Percentiles rank a stretch among this genome's conserved stretches.
These are phyloP conservation scores for Boletus pseudopeckii DNA, from an alignment of 768 basidiomycete genomes.

Conservation along the genomic window DNA sequence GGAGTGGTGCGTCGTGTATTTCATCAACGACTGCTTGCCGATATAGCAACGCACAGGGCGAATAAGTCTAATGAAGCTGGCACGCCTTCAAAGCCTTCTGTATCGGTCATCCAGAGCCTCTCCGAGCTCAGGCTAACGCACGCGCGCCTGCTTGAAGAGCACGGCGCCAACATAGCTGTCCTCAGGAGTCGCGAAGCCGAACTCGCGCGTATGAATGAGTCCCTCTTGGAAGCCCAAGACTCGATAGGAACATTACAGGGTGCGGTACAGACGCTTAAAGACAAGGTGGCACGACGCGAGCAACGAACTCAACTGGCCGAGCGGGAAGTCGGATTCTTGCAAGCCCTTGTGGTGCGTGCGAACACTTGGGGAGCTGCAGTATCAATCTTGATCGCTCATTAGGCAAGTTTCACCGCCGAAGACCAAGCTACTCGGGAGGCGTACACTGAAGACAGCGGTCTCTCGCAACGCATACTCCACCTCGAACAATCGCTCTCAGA, in stretches of 20 bases:
- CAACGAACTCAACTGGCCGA: constrained; percentile 44
- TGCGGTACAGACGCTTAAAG: constrained; percentile 39
- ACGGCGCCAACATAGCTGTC: constrained; percentile 54
- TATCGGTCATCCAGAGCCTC: constrained; percentile 56
- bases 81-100: constrained; percentile 44
- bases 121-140: constrained; percentile 59
- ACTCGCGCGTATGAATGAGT: constrained; percentile 38
- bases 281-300: constrained; percentile 36
- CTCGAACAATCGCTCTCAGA: constrained; percentile 54
- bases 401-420: constrained; percentile 67
- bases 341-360: constrained; percentile 61
- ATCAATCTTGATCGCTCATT: not conserved
- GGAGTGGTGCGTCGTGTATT: constrained; percentile 44
- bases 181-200: constrained; percentile 55
- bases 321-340: constrained; percentile 62
- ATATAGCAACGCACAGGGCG: constrained; percentile 32
- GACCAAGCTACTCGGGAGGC: constrained; percentile 38
- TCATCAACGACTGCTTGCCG: not conserved
- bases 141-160: constrained; percentile 62
- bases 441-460: constrained; percentile 28
- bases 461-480: constrained; percentile 45
- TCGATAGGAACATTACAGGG: constrained; percentile 33
- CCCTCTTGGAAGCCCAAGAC: constrained; percentile 36
- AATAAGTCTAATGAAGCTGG: constrained; percentile 33
- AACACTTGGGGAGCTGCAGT: not conserved